phyloP scores from a whole-genome alignment of 2,329 filamentous ascomycete species.

The Ilyonectria mors-panacis region DNA sequence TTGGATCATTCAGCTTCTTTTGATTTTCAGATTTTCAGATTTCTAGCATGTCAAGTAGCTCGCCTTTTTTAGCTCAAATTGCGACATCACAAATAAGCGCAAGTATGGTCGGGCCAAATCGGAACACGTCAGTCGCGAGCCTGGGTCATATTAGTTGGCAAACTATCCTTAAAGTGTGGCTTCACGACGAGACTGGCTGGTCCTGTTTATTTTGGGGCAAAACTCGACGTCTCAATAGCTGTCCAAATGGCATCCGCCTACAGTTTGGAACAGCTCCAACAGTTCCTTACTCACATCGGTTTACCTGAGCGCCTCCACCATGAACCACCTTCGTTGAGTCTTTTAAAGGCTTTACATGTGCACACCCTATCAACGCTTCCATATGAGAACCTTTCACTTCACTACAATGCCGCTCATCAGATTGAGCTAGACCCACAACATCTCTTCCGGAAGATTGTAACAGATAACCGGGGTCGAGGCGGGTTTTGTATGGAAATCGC shows the following conservation, averaged over 20 bases:
- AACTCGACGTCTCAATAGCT: background rate
- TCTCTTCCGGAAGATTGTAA: constrained; percentile 66
- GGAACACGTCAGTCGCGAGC: constrained; percentile 26
- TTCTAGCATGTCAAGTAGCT: background rate
- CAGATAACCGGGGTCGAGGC: constrained; percentile 59
- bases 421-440: constrained; percentile 61
- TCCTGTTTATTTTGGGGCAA: no score
- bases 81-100: constrained; percentile 20
- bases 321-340: constrained; percentile 25
- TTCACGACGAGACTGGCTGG: background rate
- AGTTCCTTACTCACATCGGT: constrained; percentile 31
- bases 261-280: constrained; percentile 33
- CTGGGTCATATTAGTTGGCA: constrained; percentile 15
- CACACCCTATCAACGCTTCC: constrained; percentile 57
- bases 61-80: constrained; percentile 28
- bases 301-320: constrained; percentile 27
- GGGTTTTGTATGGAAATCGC: constrained; percentile 75
- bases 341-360: constrained; percentile 37
- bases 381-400: constrained; percentile 70
- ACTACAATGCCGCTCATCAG: constrained; percentile 61
- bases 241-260: constrained; percentile 35
- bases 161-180: background rate
- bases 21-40: background rate
- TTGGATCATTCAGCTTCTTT: no score
- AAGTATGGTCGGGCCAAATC: background rate